Base-by-base conservation (phyloP, 371 early-diverging fungal genomes). In the Syncephalastrum monosporum region DNA sequence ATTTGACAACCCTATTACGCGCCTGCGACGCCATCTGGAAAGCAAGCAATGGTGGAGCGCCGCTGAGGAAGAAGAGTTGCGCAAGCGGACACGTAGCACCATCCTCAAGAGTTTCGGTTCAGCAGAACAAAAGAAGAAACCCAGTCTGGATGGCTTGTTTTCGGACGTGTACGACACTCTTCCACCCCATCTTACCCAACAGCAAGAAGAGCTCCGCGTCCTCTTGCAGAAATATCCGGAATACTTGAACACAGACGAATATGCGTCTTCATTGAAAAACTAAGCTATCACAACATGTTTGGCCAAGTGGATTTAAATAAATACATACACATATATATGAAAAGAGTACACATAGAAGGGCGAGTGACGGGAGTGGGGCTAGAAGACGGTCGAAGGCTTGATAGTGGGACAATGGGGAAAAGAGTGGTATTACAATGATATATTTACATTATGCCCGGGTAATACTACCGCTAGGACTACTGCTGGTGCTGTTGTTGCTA, bases 91-190 rank as follows among this genome's bases (percentile, higher is more conserved):
- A 25, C 79, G 86, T n/a, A 82, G 85, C 33, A 81, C 87, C 7
- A 82, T 97, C 46, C 71, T 98, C 42, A 81, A 77, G 57, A 82
- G 85, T 33, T 96, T 98, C 64, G 79, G 83, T 3, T 81, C 81
- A 10, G 96, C 95, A 6, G 98, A 98, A 77, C 89, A 87, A 71
- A 60, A 77, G 33, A 89, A 90, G 83, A 97, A 97, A 73, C 98
- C 98, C 3, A 64, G 88, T 0, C 55, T 97, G 42, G 75, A 79
- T 16, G 75, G 93, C 43, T 56, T 98, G 64, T 98, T 96, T 68
- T 91, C 85, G 14, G 98, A 98, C 68, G 98, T 98, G 19, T 98
- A 94, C 67, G 96, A 94, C 60, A 83, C 84, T 63, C 59, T 91
- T 47, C 83, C 97, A 21, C 87, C 84, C 42, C 82, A 87, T 59